Evolutionary conservation across 2,329 filamentous ascomycete genomes (phyloP).

Genomic region (Pseudogymnoascus destructans): DNA sequence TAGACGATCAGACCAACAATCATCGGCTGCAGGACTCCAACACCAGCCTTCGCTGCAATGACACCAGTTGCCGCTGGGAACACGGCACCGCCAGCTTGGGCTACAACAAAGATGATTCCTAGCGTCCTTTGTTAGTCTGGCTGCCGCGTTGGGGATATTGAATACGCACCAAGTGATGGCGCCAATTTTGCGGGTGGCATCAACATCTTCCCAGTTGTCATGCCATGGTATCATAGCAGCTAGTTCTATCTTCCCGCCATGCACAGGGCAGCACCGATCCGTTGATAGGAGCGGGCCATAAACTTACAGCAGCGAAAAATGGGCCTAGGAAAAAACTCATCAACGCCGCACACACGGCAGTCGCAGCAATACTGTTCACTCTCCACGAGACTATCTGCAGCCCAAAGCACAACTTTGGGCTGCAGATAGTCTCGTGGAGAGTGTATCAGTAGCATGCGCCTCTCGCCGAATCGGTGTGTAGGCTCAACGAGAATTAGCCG

Average conservation of each 20-base stretch:
- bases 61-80: conserved; percentile 44
- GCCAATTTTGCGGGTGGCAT: conserved; percentile 36
- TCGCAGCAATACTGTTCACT: conserved; percentile 33
- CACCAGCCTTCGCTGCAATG: conserved; percentile 33
- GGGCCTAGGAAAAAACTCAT: conserved; percentile 46
- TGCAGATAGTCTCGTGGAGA: no score
- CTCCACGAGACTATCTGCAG: conserved; percentile 50
- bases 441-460: conserved; percentile 43
- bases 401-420: conserved; percentile 37
- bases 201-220: conserved; percentile 39
- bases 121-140: conserved; percentile 4
- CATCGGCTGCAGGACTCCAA: conserved; percentile 38
- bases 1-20: conserved; percentile 35
- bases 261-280: neutral
- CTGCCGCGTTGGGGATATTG: neutral
- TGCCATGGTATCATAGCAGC: conserved; percentile 30
- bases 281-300: neutral
- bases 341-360: neutral
- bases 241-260: neutral
- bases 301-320: conserved; percentile 40
- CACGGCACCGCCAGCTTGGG: conserved; percentile 40
- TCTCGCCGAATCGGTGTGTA: conserved; percentile 44
- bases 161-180: conserved; percentile 33
- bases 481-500: conserved; percentile 45
- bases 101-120: conserved; percentile 43